These are phyloP conservation scores for Boletellus deceptivus DNA, from an alignment of 1,284 basidiomycete genomes.

Conservation along the genomic window DNA sequence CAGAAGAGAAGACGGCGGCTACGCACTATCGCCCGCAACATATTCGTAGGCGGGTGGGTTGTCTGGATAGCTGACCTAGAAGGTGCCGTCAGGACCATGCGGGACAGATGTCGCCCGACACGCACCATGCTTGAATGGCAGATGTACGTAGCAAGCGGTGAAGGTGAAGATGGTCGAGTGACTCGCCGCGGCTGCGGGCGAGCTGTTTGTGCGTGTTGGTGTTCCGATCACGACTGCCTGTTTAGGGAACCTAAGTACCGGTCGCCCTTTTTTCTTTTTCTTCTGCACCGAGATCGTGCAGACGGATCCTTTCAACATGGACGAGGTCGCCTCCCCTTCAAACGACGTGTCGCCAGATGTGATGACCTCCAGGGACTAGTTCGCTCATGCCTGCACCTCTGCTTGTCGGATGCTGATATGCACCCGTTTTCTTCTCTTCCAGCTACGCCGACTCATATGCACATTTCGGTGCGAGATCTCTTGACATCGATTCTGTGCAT, in stretches of 20 bases:
- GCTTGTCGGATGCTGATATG: slow-evolving; percentile 31
- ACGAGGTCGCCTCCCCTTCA: slow-evolving; percentile 43
- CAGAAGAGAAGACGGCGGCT: background rate
- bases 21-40: slow-evolving; percentile 20
- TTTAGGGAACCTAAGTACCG: slow-evolving; percentile 6
- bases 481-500: background rate
- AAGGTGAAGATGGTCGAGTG: slow-evolving; percentile 19
- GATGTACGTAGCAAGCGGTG: slow-evolving; percentile 11
- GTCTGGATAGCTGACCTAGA: slow-evolving; percentile 24
- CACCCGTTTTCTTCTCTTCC: slow-evolving; percentile 34
- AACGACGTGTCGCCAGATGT: slow-evolving; percentile 35
- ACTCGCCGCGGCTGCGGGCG: slow-evolving; percentile 3
- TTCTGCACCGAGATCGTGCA: slow-evolving; percentile 21
- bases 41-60: slow-evolving; percentile 30
- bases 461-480: slow-evolving; percentile 75
- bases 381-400: slow-evolving; percentile 41
- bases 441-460: slow-evolving; percentile 93
- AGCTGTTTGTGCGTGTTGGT: slow-evolving; percentile 25
- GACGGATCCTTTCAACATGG: slow-evolving; percentile 38
- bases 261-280: slow-evolving; percentile 4
- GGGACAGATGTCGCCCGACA: background rate
- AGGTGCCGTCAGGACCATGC: background rate
- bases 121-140: slow-evolving; percentile 27
- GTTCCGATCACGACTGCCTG: slow-evolving; percentile 6
- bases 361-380: slow-evolving; percentile 85